phyloP scores from a whole-genome alignment of 768 basidiomycete species.

The Podaxis carcinomalis region DNA sequence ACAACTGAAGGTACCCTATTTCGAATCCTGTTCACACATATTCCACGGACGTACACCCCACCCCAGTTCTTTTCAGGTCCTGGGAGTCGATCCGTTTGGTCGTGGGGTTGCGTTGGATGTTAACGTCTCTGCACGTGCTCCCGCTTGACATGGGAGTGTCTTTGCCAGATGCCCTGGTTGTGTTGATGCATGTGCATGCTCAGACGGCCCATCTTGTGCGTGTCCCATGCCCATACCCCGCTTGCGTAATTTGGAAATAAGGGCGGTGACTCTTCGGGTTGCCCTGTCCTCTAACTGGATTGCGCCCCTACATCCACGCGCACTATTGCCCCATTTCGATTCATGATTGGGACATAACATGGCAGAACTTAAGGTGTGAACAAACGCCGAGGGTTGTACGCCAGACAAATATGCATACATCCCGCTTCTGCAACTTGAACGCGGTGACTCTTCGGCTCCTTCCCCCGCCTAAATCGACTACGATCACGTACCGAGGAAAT shows the following conservation, averaged over 20 bases:
- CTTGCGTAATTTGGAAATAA: conserved; percentile 5
- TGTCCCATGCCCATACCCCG: neutral
- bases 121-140: neutral
- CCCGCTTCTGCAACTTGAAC: neutral
- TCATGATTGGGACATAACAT: neutral
- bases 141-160: neutral
- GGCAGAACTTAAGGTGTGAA: neutral
- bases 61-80: conserved; percentile 5
- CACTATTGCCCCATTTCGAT: neutral
- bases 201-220: neutral
- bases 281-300: neutral
- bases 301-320: neutral
- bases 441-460: conserved; percentile 6
- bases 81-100: neutral
- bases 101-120: neutral
- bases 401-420: neutral
- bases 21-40: conserved; percentile 4
- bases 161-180: neutral
- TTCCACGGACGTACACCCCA: neutral
- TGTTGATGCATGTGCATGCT: neutral
- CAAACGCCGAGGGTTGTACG: neutral
- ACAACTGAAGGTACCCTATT: neutral
- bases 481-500: neutral
- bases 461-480: neutral
- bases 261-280: conserved; percentile 2